Conservation (phyloP, 805 yeast genomes). For the Pichia eremophila region DNA sequence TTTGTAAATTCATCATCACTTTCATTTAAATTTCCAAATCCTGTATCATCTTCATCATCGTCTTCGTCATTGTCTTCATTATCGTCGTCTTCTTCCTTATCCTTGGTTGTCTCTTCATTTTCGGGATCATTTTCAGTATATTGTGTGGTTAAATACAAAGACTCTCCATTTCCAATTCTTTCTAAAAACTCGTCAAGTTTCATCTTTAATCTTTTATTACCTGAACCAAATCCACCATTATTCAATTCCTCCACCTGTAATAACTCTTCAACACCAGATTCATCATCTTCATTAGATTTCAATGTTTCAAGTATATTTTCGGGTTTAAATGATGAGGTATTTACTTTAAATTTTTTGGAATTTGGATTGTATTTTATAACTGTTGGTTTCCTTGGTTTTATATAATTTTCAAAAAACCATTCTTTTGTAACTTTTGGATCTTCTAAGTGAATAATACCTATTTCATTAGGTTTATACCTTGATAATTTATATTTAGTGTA, state of each 20-base stretch:
- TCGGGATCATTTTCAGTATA: constrained; percentile 40
- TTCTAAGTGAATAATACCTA: constrained; percentile 6
- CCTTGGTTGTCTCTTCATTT: constrained; percentile 16
- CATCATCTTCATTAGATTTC: background rate
- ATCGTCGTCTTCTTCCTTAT: constrained; percentile 17
- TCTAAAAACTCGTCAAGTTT: constrained; percentile 39
- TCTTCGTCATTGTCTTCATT: constrained; percentile 18
- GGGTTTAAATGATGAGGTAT: constrained; percentile 6
- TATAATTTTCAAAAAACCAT: constrained; percentile 12
- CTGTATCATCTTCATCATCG: constrained; percentile 9
- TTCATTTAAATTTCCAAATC: constrained; percentile 7
- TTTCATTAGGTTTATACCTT: background rate
- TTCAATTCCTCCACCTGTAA: constrained; percentile 52
- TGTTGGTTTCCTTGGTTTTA: constrained; percentile 9
- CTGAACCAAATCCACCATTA: constrained; percentile 62
- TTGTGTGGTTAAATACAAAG: constrained; percentile 60
- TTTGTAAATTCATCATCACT: constrained; percentile 12
- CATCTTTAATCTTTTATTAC: constrained; percentile 44
- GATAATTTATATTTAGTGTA: constrained; percentile 5
- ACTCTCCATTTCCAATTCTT: constrained; percentile 30
- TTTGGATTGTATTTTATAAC: constrained; percentile 3
- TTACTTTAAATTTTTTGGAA: background rate
- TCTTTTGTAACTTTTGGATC: constrained; percentile 6
- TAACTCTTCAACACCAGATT: background rate
- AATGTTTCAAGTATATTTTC: constrained; percentile 7